These are phyloP conservation scores for Chlorella vulgaris DNA, from an alignment of 139 green algal genomes.

Conservation along the genomic window DNA sequence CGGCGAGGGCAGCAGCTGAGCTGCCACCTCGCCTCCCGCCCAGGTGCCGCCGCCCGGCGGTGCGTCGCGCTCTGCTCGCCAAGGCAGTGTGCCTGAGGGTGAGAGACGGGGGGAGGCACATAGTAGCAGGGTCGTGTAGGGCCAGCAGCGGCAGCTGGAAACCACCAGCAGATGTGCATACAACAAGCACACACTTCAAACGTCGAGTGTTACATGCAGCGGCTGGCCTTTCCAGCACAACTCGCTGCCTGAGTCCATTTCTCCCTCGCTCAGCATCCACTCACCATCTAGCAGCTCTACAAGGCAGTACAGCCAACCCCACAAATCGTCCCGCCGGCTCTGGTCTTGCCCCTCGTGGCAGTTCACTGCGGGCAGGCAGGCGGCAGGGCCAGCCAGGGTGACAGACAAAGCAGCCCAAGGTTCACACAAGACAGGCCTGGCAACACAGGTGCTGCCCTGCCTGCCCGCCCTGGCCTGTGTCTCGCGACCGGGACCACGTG, in stretches of 20 bases:
- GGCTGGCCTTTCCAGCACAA: no score
- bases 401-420: background rate
- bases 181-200: background rate
- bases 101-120: no score
- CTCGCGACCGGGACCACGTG: no score
- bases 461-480: no score
- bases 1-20: background rate
- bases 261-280: background rate
- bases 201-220: background rate
- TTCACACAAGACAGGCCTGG: background rate
- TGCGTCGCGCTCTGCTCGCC: slow-evolving; percentile 11
- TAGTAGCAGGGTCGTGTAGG: background rate
- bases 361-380: slow-evolving; percentile 10
- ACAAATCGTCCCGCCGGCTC: slow-evolving; percentile 87
- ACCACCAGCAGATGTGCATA: background rate
- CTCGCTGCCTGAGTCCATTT: no score
- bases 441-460: no score
- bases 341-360: slow-evolving; percentile 67
- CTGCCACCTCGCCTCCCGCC: background rate
- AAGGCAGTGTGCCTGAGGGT: slow-evolving; percentile 33
- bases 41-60: background rate
- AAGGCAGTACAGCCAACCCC: slow-evolving; percentile 88
- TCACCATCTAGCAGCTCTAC: slow-evolving; percentile 74
- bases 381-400: background rate
- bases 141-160: background rate